Evolutionary conservation across 345 rosid species (phyloP).

Genomic region (Hibiscus syriacus): DNA sequence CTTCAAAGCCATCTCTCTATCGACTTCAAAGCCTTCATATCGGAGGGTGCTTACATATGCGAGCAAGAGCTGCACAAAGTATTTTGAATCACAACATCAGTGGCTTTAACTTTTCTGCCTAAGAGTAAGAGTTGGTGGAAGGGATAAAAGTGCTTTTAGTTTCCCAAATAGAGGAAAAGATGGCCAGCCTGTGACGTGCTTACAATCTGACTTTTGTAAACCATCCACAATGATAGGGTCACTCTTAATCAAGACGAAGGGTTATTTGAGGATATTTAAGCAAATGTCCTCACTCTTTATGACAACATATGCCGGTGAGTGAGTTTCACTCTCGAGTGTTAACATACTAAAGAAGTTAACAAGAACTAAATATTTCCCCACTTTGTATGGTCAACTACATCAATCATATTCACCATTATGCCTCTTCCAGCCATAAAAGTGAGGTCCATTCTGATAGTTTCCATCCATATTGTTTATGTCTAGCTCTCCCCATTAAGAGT

Average conservation of each 20-base stretch:
- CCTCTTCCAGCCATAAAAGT: not conserved
- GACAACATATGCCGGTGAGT: not conserved
- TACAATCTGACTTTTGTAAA: not conserved
- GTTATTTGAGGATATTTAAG: not conserved
- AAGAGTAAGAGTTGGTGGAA: not conserved
- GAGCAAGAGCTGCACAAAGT: slow-evolving; percentile 43
- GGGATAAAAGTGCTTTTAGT: not conserved
- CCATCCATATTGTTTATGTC: not conserved
- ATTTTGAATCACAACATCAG: slow-evolving; percentile 2
- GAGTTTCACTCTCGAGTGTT: not conserved
- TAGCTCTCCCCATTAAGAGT: not conserved
- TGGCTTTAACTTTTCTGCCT: not conserved
- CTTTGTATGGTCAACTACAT: not conserved
- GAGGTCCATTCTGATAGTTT: not conserved
- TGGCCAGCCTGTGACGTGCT: not conserved
- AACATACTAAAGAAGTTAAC: not conserved
- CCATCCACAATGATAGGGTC: not conserved
- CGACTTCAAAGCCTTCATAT: slow-evolving; percentile 46
- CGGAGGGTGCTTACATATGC: slow-evolving; percentile 39
- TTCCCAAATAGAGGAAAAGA: not conserved
- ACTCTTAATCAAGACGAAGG: not conserved
- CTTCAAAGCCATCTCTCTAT: slow-evolving; percentile 25
- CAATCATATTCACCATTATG: not conserved
- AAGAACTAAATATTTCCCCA: not conserved
- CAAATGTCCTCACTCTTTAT: not conserved